Evolutionary conservation across 2,329 filamentous ascomycete genomes (phyloP).

Genomic region (Diaporthe caulivora): DNA sequence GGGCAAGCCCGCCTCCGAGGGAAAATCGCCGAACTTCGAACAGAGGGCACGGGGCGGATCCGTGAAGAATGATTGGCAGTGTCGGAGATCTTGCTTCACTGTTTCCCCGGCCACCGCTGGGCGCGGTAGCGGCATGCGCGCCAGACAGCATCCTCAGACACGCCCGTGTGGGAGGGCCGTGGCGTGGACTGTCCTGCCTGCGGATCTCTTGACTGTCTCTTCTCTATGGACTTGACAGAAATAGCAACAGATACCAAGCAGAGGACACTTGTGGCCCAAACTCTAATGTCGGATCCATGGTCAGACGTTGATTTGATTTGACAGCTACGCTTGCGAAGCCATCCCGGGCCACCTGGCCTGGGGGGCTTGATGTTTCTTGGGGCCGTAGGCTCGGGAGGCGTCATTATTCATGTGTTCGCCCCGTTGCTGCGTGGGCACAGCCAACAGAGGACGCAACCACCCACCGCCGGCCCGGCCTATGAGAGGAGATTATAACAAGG

Average conservation of each 20-base stretch:
- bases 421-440: neutral
- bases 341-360: slow-evolving; percentile 19
- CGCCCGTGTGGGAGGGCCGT: neutral
- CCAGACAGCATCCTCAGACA: neutral
- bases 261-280: neutral
- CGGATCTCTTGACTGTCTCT: neutral
- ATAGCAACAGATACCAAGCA: slow-evolving; percentile 8
- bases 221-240: neutral
- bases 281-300: slow-evolving; percentile 4
- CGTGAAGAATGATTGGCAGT: slow-evolving; percentile 19
- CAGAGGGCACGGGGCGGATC: slow-evolving; percentile 3
- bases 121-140: neutral
- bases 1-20: neutral
- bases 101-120: neutral
- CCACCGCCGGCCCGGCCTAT: slow-evolving; percentile 6
- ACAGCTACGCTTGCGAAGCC: slow-evolving; percentile 11
- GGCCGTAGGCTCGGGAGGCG: neutral
- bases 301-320: slow-evolving; percentile 24
- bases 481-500: neutral
- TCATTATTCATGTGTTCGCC: slow-evolving; percentile 10
- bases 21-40: neutral
- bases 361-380: slow-evolving; percentile 8
- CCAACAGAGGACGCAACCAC: neutral
- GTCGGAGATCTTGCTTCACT: slow-evolving; percentile 10
- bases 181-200: neutral